Percentiles rank a stretch among this genome's conserved stretches.
These are phyloP conservation scores for Hippophae gyantsensis DNA, from an alignment of 306 rosid species.

Conservation along the genomic window DNA sequence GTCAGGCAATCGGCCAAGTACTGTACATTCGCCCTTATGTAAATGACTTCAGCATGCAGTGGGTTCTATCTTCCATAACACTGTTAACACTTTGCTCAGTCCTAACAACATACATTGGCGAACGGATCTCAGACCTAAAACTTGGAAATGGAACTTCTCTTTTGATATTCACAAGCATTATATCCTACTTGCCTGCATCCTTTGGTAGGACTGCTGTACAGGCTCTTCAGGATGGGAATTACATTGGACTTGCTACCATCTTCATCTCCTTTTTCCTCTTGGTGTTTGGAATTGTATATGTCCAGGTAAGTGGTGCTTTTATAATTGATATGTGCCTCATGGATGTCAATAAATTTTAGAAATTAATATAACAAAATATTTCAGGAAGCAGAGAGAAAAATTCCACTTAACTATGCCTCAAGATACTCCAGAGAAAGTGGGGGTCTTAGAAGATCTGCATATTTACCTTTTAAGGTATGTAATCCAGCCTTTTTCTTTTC, in stretches of 20 bases:
- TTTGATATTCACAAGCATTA: constrained; percentile 89
- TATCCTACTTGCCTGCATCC: constrained; percentile 97
- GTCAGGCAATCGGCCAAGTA: constrained; percentile 94
- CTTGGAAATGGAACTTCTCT: constrained; percentile 97
- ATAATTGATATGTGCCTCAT: constrained; percentile 12
- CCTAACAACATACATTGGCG: constrained; percentile 79
- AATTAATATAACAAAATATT: constrained; percentile 37
- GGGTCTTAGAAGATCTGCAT: constrained; percentile 83
- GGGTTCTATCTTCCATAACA: constrained; percentile 75
- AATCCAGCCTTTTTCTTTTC: constrained; percentile 5
- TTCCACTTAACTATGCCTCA: constrained; percentile 91
- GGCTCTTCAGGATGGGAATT: constrained; percentile 80
- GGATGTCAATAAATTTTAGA: constrained; percentile 9
- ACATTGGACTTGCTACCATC: constrained; percentile 65
- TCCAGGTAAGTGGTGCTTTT: constrained; percentile 53
- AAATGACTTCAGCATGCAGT: constrained; percentile 65
- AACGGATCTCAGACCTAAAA: constrained; percentile 79
- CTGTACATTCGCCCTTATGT: constrained; percentile 88
- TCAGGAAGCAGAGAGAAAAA: constrained; percentile 98
- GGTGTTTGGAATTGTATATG: constrained; percentile 93
- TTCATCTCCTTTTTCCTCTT: constrained; percentile 57
- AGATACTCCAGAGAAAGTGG: constrained; percentile 65
- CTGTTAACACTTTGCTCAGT: constrained; percentile 81
- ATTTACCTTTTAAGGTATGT: constrained; percentile 83
- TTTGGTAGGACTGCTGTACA: constrained; percentile 72